Base-by-base conservation (phyloP, 176 grass and related monocot genomes). In the Oryza longistaminata region DNA sequence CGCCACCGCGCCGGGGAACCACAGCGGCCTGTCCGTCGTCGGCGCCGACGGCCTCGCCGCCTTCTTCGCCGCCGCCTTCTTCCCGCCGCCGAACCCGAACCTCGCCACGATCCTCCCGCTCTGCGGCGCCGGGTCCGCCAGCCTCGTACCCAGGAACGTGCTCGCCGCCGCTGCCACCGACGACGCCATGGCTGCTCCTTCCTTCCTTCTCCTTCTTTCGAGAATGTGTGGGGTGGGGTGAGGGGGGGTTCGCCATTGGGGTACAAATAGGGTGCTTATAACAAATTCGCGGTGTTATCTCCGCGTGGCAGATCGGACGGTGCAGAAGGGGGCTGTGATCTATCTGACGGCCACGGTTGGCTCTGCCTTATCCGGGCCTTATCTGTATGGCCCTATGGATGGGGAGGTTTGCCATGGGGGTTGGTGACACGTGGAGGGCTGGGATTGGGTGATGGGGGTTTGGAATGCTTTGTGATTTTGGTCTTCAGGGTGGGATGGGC, bases 111-210 rank as follows among this genome's bases (percentile, higher is more conserved):
- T 84, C 68, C 96, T 85, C 70, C 91, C 91, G 70, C 79, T 82
- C 90, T 65, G 85, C 74, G 71, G 55, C 49, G 76, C 79, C 78
- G 66, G 88, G 48, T 93, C 88, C 8, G 86, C 83, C 9, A 95
- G 83, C 3, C 96, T 88, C 81, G 93, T 94, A 49, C 93, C 96
- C 9, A 95, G 80, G 83, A 98, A 98, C 83, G 96, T 77, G 85
- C 91, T 94, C 87, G 95, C 80, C 66, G 90, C 85, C 35, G 95
- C 88, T 29, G 93, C 92, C 71, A 94, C 92, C 29, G 96, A 87
- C 15, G 88, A 86, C 35, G 88, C 93, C 93, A 96, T 96, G 82
- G 29, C 86, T 75, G 7, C 35, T 37, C 35, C 5, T 37, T 6
- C 7, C 5, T 6, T 37, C 1, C 25, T 74, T 25, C 66, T 80